Percentiles rank a stretch among this genome's conserved stretches.
Conservation (phyloP, 148 eudicot species). For the Pouteria glomerata region DNA sequence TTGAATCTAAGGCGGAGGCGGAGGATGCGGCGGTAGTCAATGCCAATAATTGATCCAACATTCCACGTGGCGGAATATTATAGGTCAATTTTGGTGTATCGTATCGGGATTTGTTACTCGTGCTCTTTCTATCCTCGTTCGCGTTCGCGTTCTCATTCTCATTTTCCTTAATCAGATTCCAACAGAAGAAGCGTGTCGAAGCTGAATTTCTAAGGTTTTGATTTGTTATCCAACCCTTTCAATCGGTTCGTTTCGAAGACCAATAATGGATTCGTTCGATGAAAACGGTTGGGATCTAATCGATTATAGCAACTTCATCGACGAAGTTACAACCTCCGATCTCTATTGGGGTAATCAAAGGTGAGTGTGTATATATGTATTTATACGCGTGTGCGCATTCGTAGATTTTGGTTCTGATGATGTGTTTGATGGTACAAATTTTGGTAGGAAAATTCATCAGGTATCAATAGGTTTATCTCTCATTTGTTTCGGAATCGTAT, state of each 20-base stretch:
- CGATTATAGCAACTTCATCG: constrained; percentile 42
- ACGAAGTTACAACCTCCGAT: constrained; percentile 43
- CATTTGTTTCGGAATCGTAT: background rate
- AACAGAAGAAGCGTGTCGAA: background rate
- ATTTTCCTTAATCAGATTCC: too few species aligned
- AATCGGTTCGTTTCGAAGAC: background rate
- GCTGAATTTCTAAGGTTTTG: background rate
- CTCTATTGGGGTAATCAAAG: constrained; percentile 46
- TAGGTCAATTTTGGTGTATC: too few species aligned
- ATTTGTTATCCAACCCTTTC: background rate
- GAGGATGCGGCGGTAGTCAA: too few species aligned
- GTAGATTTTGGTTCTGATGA: background rate
- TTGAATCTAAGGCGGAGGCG: too few species aligned
- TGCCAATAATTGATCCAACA: too few species aligned
- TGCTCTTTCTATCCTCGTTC: background rate
- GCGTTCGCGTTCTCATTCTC: background rate
- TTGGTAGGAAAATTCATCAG: background rate
- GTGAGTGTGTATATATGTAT: constrained; percentile 3
- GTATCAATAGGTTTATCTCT: background rate
- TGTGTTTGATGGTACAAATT: background rate
- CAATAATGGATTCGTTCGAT: constrained; percentile 41
- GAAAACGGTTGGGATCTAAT: constrained; percentile 44
- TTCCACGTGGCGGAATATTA: too few species aligned
- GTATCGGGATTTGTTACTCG: background rate
- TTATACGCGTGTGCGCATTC: background rate